Evolutionary conservation across 306 rosid species (phyloP), one percentile per base, ranked within the genome.

Genomic region (Quercus wislizeni): DNA sequence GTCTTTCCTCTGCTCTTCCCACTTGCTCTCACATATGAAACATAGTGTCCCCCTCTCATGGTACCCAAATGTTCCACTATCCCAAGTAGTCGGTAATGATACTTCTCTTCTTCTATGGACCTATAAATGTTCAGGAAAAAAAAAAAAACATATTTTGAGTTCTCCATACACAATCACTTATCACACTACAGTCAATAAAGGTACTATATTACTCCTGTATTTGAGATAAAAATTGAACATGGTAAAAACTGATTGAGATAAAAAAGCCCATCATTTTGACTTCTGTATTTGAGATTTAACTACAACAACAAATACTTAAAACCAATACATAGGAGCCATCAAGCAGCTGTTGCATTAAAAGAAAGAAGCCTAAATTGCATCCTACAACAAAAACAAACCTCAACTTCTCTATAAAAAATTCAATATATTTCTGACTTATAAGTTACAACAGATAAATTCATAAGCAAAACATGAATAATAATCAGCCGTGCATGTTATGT

Each of bases 31-130:
- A 96, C 94, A 74, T 89, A 93, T 21, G 98, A 94, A 78, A 93
- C 84, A 85, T 96, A 96, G 79, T 96, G 99, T 79, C 99, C 99
- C 59, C 93, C 92, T 87, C 94, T 86, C 97, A 93, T 93, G 38
- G 90, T 89, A 52, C 99, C 99, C 0, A 54, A 83, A 88, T 96
- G 99, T 82, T 90, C 98, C 83, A 93, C 94, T 27, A 91, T 84
- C 69, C 99, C 99, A 69, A 87, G 74, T 74, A 96, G 86, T 20
- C 71, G 88, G 80, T 91, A 96, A 77, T 81, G 91, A 69, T 80
- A 87, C 69, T 78, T 88, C 73, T 86, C 97, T 55, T 78, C 81
- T 58, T 74, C 85, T 38, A 27, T 46, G 85, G 82, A 90, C 88
- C 98, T 96, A 84, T 21, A 41, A 63, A 74, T 46, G 65, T 55